These are phyloP conservation scores for Zymoseptoria ardabiliae DNA, from an alignment of 2,329 filamentous ascomycete genomes.

Conservation along the genomic window DNA sequence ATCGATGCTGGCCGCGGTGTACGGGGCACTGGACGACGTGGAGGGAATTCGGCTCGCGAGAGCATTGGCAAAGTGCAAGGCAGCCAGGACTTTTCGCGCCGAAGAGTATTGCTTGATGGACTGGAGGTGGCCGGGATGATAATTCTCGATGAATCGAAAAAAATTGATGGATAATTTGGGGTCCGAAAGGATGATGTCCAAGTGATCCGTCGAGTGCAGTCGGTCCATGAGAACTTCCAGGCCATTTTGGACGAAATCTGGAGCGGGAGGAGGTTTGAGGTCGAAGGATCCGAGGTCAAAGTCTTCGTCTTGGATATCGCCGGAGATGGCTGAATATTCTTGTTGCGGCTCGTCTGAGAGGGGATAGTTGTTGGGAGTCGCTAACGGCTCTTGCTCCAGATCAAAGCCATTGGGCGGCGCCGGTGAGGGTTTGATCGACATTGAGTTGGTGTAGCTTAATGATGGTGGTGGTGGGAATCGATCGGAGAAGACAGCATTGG, in stretches of 20 bases:
- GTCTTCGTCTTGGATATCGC: slow-evolving; percentile 3
- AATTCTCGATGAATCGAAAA: slow-evolving; percentile 34
- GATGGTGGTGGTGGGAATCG: background rate
- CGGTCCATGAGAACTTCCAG: slow-evolving; percentile 33
- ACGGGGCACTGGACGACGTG: slow-evolving; percentile 19
- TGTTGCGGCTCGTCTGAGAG: background rate
- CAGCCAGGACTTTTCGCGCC: slow-evolving; percentile 36
- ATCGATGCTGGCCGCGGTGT: slow-evolving; percentile 32
- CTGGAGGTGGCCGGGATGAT: slow-evolving; percentile 30
- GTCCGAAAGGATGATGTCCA: slow-evolving; percentile 36
- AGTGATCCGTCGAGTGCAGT: slow-evolving; percentile 38
- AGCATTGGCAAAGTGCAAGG: slow-evolving; percentile 40
- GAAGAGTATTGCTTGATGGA: slow-evolving; percentile 34
- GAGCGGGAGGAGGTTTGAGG: slow-evolving; percentile 35
- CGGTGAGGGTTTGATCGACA: slow-evolving; percentile 17
- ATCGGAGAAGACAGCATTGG: background rate
- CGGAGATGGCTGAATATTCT: background rate
- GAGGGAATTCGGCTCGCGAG: slow-evolving; percentile 30
- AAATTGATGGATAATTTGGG: slow-evolving; percentile 30
- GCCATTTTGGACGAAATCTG: slow-evolving; percentile 14
- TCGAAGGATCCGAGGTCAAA: slow-evolving; percentile 31
- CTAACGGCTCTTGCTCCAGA: slow-evolving; percentile 6
- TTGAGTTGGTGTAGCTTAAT: background rate
- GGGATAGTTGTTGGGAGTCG: background rate
- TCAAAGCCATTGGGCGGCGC: slow-evolving; percentile 24